Percentiles rank a stretch among this genome's conserved stretches.
Evolutionary conservation across 73 alveolate species (phyloP).

Genomic region (Paramecium pentaurelia): DNA sequence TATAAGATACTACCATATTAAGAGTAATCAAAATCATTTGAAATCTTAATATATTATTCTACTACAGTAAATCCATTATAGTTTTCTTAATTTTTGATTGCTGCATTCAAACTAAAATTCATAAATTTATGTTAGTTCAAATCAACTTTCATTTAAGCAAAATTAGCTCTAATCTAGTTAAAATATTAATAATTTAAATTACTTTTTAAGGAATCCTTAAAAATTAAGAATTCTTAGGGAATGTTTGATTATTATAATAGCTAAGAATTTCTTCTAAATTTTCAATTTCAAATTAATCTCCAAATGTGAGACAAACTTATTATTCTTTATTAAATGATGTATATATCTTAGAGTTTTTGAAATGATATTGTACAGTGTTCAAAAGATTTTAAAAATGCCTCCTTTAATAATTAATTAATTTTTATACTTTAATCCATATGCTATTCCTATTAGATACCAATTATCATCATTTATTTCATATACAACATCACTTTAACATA

Average conservation of each 20-base stretch:
- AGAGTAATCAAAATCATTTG: not conserved
- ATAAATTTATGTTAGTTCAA: not conserved
- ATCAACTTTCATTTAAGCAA: slow-evolving; percentile 1
- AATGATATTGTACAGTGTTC: not conserved
- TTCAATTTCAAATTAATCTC: not conserved
- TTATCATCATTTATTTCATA: slow-evolving; percentile 41
- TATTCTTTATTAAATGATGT: not conserved
- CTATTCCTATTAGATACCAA: slow-evolving; percentile 36
- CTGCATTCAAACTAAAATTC: not conserved
- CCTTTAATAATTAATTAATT: not conserved
- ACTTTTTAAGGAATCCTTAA: not conserved
- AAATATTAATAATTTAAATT: not conserved
- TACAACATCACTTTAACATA: slow-evolving; percentile 5
- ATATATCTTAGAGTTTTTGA: slow-evolving; percentile 23
- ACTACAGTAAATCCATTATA: not conserved
- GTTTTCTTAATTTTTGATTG: not conserved
- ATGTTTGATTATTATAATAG: not conserved
- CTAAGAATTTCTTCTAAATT: not conserved
- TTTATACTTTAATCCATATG: slow-evolving; percentile 32
- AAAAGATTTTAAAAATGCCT: slow-evolving; percentile 24
- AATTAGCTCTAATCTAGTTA: not conserved
- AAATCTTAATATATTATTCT: not conserved
- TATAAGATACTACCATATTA: not conserved
- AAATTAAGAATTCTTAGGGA: not conserved
- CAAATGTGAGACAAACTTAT: not conserved